These are phyloP conservation scores for Coemansia sp. DNA, from an alignment of 192 early-diverging fungal species.

Conservation along the genomic window DNA sequence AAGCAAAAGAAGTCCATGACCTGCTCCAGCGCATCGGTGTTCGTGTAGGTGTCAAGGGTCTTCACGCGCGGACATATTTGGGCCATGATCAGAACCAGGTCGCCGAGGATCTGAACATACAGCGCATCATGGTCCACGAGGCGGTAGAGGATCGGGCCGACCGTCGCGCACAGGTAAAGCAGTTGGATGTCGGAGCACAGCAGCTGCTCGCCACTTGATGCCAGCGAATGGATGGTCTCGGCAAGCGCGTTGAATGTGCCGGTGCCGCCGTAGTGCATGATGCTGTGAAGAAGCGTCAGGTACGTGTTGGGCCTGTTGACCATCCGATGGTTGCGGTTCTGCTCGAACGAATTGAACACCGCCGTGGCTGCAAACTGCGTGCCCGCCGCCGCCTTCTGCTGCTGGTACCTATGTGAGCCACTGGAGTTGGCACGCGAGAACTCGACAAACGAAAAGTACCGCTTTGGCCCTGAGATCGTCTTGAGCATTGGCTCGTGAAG, in stretches of 20 bases:
- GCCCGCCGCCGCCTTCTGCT: not conserved
- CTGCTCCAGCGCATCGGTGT: slow-evolving; percentile 53
- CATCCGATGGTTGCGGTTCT: slow-evolving; percentile 56
- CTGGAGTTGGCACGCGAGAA: slow-evolving; percentile 27
- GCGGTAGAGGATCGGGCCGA: slow-evolving; percentile 72
- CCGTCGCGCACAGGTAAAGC: slow-evolving; percentile 67
- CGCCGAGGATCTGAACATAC: slow-evolving; percentile 48
- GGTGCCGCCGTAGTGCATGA: slow-evolving; percentile 71
- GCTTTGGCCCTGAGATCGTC: slow-evolving; percentile 52
- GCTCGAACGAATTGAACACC: slow-evolving; percentile 65
- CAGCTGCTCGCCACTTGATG: slow-evolving; percentile 25
- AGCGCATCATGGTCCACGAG: slow-evolving; percentile 54
- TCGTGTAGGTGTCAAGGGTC: slow-evolving; percentile 17
- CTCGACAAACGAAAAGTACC: slow-evolving; percentile 55
- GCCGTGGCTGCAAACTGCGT: slow-evolving; percentile 55
- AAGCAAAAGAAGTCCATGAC: slow-evolving; percentile 57
- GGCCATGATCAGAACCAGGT: slow-evolving; percentile 43
- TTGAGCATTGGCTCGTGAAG: slow-evolving; percentile 61
- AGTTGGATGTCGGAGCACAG: slow-evolving; percentile 70
- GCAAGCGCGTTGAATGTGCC: slow-evolving; percentile 59
- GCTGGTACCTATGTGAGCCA: slow-evolving; percentile 11
- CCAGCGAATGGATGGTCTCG: slow-evolving; percentile 40
- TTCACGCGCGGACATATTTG: slow-evolving; percentile 38
- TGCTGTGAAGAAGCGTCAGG: slow-evolving; percentile 70
- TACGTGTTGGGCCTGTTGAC: slow-evolving; percentile 72